These are phyloP conservation scores for Talaromyces sp. DNA, from an alignment of 2,329 filamentous ascomycete species.

Conservation along the genomic window DNA sequence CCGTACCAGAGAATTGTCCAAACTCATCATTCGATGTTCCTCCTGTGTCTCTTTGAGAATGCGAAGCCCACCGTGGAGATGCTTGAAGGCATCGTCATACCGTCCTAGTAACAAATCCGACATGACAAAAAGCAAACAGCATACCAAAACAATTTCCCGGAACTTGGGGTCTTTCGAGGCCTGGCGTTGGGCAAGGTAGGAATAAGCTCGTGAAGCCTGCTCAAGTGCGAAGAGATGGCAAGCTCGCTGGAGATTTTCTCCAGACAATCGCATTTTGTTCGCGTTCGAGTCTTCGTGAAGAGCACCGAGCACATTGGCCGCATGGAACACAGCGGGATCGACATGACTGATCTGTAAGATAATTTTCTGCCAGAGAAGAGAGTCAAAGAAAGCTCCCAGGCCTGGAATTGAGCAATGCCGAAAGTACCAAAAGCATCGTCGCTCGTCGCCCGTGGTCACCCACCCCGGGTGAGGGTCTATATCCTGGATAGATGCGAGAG, in stretches of 20 bases:
- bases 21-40: neutral
- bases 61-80: neutral
- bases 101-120: neutral
- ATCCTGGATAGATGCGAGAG: neutral
- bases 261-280: conserved; percentile 1
- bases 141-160: neutral
- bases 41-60: neutral
- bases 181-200: neutral
- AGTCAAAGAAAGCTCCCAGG: conserved; percentile 11
- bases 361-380: conserved; percentile 1
- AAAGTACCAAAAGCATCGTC: conserved; percentile 16
- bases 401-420: conserved; percentile 12
- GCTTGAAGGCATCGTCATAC: neutral
- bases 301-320: neutral
- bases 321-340: conserved; percentile 3
- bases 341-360: neutral
- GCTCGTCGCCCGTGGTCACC: conserved; percentile 15
- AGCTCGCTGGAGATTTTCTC: neutral
- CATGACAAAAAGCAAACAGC: conserved; percentile 3
- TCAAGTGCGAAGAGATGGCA: conserved; percentile 3
- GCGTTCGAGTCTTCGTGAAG: conserved; percentile 1
- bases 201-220: neutral
- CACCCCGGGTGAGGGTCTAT: neutral
- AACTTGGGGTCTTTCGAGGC: conserved; percentile 1
- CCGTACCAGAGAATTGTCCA: conserved; percentile 4